Base-by-base conservation (phyloP, 805 yeast genomes). In the Saturnispora galanensis region DNA sequence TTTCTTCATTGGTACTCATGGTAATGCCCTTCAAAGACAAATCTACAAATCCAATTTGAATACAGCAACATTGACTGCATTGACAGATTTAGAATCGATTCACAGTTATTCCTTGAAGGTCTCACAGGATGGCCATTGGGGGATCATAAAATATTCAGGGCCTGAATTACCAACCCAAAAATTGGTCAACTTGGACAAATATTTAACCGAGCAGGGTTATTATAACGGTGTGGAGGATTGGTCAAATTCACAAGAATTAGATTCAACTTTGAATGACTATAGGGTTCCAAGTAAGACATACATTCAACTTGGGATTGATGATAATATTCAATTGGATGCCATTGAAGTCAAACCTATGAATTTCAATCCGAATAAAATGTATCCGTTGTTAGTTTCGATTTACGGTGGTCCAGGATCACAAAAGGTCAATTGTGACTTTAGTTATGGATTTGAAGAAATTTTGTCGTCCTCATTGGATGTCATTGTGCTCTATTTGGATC, bases 351-450 rank as follows among this genome's bases (percentile, higher is more conserved):
- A 71, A 36, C 95, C 95, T 0, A 69, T 71, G 0, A 65, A 67
- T 38, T 75, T 81, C 52, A 64, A 77, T 49, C 47, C 56, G 1
- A 41, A 39, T 9, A 60, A 59, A 35, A 69, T 72, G 49, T 76
- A 82, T 53, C 89, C 93, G 0, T 49, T 84, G 10, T 59, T 84
- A 36, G 86, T 83, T 2, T 72, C 74, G 46, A 79, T 76, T 0
- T 84, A 84, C 56, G 93, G 88, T 3, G 94, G 93, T 0, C 95
- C 95, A 1, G 94, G 93, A 0, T 78, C 84, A 4, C 80, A 77
- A 50, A 71, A 75, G 21, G 72, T 75, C 10, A 67, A 65, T 33
- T 67, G 75, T 12, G 58, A 64, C 17, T 77, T 71, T 49, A 57
- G 58, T 8, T 61, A 76, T 18, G 76, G 73, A 9, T 78, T 82